phyloP scores from a whole-genome alignment of 306 rosid genomes.

The Pterocarpus macrocarpus region DNA sequence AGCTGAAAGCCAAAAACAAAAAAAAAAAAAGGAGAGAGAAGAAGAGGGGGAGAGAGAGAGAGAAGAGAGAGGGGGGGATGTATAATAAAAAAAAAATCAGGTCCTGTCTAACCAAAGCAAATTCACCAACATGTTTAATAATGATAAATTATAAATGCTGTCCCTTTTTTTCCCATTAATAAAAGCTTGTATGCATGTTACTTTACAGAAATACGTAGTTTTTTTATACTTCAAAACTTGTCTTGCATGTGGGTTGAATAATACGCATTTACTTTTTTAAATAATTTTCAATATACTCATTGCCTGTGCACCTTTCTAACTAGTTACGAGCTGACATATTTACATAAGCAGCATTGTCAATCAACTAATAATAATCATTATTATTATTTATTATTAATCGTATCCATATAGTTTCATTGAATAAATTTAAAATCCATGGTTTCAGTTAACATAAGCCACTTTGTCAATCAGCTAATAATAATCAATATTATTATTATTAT shows the following conservation, averaged over 20 bases:
- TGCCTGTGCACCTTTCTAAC: constrained; percentile 18
- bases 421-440: background rate
- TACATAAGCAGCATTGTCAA: background rate
- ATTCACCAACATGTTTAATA: constrained; percentile 20
- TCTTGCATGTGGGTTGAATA: constrained; percentile 43
- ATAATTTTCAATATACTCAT: background rate
- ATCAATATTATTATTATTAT: no score
- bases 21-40: no score
- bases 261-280: background rate
- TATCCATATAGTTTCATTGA: background rate
- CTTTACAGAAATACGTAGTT: constrained; percentile 9
- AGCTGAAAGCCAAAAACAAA: background rate
- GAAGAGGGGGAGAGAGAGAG: no score
- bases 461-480: no score
- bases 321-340: background rate
- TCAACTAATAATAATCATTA: background rate
- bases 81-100: background rate
- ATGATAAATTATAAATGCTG: constrained; percentile 15
- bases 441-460: background rate
- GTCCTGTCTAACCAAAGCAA: background rate
- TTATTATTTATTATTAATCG: no score
- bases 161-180: background rate
- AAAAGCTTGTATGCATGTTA: constrained; percentile 14
- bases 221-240: constrained; percentile 17
- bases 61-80: no score